These are phyloP conservation scores for Rhizoclosmatium sp. DNA, from an alignment of 192 early-diverging fungal species.

Conservation along the genomic window DNA sequence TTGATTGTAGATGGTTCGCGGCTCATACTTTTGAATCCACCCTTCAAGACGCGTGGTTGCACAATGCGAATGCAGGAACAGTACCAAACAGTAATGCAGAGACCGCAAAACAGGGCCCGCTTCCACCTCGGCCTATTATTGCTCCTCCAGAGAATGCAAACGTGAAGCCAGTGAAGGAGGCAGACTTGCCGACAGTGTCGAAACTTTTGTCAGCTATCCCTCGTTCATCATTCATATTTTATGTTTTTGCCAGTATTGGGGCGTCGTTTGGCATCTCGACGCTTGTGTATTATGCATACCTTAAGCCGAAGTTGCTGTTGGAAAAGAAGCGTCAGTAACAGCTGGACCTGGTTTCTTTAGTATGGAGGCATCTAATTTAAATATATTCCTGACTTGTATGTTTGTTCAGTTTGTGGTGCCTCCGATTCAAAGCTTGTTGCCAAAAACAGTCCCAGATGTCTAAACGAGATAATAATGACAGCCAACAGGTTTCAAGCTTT, in stretches of 20 bases:
- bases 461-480: too few species aligned
- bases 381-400: too few species aligned
- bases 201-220: conserved; percentile 33
- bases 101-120: conserved; percentile 15
- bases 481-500: too few species aligned
- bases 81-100: conserved; percentile 29
- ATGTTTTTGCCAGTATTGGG: conserved; percentile 26
- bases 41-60: neutral
- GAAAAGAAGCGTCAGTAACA: conserved; percentile 24
- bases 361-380: too few species aligned
- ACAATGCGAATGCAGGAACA: neutral
- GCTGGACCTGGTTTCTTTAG: too few species aligned
- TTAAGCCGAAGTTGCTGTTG: conserved; percentile 34
- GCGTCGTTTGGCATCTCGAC: conserved; percentile 26
- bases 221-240: conserved; percentile 30
- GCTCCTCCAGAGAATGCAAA: neutral
- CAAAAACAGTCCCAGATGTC: too few species aligned
- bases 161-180: conserved; percentile 33
- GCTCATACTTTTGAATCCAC: neutral
- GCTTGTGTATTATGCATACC: conserved; percentile 24
- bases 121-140: conserved; percentile 4
- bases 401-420: too few species aligned
- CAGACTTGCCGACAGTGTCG: conserved; percentile 38
- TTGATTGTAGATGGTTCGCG: conserved; percentile 33
- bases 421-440: too few species aligned